phyloP scores from a whole-genome alignment of 1,284 basidiomycete genomes.

The Ceratobasidium sp. region DNA sequence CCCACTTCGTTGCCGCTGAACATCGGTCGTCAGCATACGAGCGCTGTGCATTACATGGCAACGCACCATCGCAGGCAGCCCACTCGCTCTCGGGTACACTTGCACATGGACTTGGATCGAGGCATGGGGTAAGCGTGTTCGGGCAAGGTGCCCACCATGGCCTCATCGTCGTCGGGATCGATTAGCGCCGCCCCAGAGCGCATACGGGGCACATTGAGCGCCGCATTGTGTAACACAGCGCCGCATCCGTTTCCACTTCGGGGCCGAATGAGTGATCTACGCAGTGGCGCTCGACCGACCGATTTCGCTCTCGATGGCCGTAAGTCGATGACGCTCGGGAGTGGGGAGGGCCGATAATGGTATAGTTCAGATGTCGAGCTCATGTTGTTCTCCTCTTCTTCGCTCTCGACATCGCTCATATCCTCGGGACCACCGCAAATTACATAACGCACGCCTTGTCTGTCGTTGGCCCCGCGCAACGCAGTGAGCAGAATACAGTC shows the following conservation, averaged over 20 bases:
- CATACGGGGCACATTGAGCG: slow-evolving; percentile 21
- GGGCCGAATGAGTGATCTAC: not conserved
- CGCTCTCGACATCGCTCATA: slow-evolving; percentile 6
- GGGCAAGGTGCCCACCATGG: slow-evolving; percentile 11
- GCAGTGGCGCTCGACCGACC: not conserved
- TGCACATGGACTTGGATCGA: slow-evolving; percentile 21
- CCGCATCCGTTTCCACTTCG: slow-evolving; percentile 26
- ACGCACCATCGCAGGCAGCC: slow-evolving; percentile 31
- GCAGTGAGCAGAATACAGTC: slow-evolving; percentile 17
- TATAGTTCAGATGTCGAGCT: not conserved
- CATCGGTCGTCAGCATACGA: not conserved
- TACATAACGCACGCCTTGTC: slow-evolving; percentile 22
- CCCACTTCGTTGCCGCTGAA: slow-evolving; percentile 29
- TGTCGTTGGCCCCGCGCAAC: slow-evolving; percentile 20
- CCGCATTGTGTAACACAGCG: slow-evolving; percentile 10
- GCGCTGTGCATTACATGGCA: not conserved
- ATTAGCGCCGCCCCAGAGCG: slow-evolving; percentile 25
- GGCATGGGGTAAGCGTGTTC: slow-evolving; percentile 17
- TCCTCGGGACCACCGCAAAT: slow-evolving; percentile 28
- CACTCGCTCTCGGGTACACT: slow-evolving; percentile 26
- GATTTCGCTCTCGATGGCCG: not conserved
- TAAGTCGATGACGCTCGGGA: slow-evolving; percentile 18
- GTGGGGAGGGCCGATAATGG: not conserved
- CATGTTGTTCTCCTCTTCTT: not conserved
- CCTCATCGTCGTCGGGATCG: slow-evolving; percentile 22